These are phyloP conservation scores for Colletotrichum sp. DNA, from an alignment of 2,329 filamentous ascomycete species.

Conservation along the genomic window DNA sequence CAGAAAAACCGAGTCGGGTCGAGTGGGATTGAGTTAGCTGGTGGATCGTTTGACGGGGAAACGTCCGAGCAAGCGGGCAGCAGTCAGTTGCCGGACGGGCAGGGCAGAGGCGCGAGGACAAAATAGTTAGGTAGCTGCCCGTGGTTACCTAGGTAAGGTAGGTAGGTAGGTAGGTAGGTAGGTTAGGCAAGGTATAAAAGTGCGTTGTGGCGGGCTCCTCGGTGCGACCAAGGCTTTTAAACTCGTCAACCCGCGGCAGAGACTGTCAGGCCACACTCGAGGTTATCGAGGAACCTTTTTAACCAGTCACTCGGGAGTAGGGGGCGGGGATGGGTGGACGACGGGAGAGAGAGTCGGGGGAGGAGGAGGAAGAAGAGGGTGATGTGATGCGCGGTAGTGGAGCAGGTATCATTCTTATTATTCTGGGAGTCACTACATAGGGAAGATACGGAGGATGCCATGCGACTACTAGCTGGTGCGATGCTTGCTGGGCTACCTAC, in stretches of 20 bases:
- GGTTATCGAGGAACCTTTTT: slow-evolving; percentile 1
- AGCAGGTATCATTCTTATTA: slow-evolving; percentile 20
- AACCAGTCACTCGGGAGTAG: background rate
- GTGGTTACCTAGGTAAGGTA: background rate
- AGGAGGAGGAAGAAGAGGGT: background rate
- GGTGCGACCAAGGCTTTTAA: background rate
- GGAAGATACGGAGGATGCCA: slow-evolving; percentile 14
- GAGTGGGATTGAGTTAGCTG: background rate
- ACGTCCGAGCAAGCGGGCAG: background rate
- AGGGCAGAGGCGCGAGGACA: background rate
- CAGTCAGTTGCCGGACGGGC: background rate
- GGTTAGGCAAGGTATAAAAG: too few relatives aligned
- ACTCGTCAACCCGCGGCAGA: background rate
- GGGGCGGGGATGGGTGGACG: background rate
- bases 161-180: too few relatives aligned
- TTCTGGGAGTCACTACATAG: slow-evolving; percentile 4
- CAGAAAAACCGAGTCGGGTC: background rate
- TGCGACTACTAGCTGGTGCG: background rate
- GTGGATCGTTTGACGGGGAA: background rate
- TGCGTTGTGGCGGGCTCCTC: background rate
- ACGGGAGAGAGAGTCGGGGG: background rate
- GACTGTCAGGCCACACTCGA: background rate
- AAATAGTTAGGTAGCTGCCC: background rate
- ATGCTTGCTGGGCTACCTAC: background rate
- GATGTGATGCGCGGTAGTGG: slow-evolving; percentile 19